Evolutionary conservation across 2,329 filamentous ascomycete genomes (phyloP).

Genomic region (Colletotrichum horii): DNA sequence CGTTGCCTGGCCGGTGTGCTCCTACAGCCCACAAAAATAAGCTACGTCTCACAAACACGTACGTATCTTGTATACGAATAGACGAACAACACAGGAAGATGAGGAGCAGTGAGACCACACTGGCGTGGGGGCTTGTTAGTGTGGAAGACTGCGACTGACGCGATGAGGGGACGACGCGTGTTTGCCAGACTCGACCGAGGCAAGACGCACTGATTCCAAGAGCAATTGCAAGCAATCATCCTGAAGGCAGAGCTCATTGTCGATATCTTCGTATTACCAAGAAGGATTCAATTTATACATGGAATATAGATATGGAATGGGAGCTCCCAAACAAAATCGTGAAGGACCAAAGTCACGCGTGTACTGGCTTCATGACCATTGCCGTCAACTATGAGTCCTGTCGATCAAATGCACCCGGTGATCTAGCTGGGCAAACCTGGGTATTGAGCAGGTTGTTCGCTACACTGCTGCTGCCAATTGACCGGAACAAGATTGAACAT

Average conservation of each 20-base stretch:
- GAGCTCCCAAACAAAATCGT: neutral
- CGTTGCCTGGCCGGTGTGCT: neutral
- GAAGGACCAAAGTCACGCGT: fast-evolving
- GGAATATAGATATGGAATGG: fast-evolving
- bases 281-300: neutral
- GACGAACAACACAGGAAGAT: fast-evolving
- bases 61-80: neutral
- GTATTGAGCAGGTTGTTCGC: too few species aligned
- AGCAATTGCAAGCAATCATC: too few species aligned
- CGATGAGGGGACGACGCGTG: neutral
- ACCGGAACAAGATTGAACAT: fast-evolving
- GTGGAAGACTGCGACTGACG: too few species aligned
- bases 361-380: fast-evolving
- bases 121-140: too few species aligned
- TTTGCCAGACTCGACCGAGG: neutral
- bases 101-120: too few species aligned
- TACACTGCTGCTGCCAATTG: neutral
- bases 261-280: neutral
- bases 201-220: neutral
- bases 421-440: neutral
- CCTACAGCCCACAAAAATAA: neutral
- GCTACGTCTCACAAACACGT: neutral
- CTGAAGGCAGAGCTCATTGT: too few species aligned
- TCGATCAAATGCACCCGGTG: fast-evolving
- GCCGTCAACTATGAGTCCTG: fast-evolving